Base-by-base conservation (phyloP, 2,329 filamentous ascomycete species). In the Fusarium sp. region DNA sequence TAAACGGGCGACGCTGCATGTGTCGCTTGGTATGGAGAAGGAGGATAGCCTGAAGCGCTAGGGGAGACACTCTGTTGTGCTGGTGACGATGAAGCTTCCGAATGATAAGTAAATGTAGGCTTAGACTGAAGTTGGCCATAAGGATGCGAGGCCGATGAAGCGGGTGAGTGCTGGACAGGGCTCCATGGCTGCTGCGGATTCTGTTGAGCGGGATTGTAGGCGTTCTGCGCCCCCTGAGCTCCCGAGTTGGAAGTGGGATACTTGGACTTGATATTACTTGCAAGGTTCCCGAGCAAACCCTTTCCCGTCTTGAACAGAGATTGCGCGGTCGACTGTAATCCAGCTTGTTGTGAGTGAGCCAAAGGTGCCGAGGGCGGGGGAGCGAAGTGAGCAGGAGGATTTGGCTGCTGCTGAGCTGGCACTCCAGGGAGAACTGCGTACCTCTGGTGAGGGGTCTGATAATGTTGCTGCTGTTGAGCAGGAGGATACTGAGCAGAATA, bases 241-340 rank as follows among this genome's bases (percentile, higher is more conserved):
- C 32, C 9, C 8, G 9, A 25, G 7, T 48, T 3, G n/a, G 43
- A 13, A n/a, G 53, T 10, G 3, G 60, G 60, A 19, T 63, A 63
- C 21, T 64, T 63, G 4, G 47, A 49, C 29, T 64, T 63, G 35
- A 63, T 64, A 43, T 61, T 63, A 14, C 46, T 64, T 1, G 61
- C 61, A 0, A 64, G 47, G 11, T 57, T 60, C 6, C 61, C 61
- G 0, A 63, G 10, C 1, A 63, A 35, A 0, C 60, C 61, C 4
- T 63, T 63, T n/a, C 60, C 55, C 0, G 52, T 42, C 4, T 63
- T 63, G 23, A 36, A 50, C 4, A 65, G 23, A 1, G 59, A 66
- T 10, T 61, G 50, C 0, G 60, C 66, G 2, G 41, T 66, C 14
- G 42, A 50, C 6, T 53, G 48, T 0, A 58, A 31, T 7, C 46